Percentiles rank a stretch among this genome's conserved stretches.
These are phyloP conservation scores for Gynostemma pentaphyllum DNA, from an alignment of 306 rosid genomes.

Conservation along the genomic window DNA sequence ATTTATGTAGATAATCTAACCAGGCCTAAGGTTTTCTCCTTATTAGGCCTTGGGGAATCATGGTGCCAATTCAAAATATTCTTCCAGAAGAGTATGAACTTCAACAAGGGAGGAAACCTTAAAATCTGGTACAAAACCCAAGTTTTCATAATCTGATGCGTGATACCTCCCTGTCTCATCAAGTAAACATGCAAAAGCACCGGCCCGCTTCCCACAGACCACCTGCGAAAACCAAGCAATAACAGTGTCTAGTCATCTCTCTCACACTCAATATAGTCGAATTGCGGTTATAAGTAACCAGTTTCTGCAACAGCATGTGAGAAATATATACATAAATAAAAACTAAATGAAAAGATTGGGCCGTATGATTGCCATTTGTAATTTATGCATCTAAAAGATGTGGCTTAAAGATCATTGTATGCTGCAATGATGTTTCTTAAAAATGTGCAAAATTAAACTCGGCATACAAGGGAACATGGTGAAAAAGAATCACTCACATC, in stretches of 20 bases:
- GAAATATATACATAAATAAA: no score
- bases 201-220: constrained; percentile 76
- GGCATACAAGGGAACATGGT: background rate
- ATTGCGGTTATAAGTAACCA: background rate
- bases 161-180: constrained; percentile 69
- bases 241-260: no score
- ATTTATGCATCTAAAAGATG: no score
- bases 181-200: constrained; percentile 81
- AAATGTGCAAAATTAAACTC: background rate
- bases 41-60: no score
- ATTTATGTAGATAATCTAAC: no score
- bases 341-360: no score
- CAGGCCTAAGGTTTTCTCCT: no score
- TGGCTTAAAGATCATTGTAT: background rate
- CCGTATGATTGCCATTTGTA: no score
- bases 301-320: no score
- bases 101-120: constrained; percentile 69
- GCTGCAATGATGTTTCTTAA: background rate
- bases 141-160: constrained; percentile 33
- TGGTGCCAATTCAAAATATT: constrained; percentile 53
- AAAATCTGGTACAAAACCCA: constrained; percentile 58
- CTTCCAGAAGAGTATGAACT: constrained; percentile 46
- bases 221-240: constrained; percentile 31
- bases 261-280: background rate
- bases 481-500: constrained; percentile 43